Evolutionary conservation across 768 basidiomycete species (phyloP), one percentile per base, ranked within the genome.

Genomic region (Tubosaeta brunneosetosa): DNA sequence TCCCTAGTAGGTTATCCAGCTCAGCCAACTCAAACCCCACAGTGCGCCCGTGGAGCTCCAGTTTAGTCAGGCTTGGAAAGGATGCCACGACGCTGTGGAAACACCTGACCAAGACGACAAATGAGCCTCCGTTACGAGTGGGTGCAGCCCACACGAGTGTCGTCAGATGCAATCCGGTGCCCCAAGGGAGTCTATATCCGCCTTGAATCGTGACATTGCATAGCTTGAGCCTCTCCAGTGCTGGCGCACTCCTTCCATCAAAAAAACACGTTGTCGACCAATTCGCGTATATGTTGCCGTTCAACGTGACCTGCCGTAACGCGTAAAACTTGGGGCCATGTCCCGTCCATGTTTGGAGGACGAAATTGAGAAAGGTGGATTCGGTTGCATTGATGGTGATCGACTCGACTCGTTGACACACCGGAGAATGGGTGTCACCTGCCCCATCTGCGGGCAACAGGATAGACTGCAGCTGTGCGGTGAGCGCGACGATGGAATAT

Each of bases 101-200:
- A 22, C 51, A 55, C 4, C 57, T 10, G 27, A 52, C 46, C 1
- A 62, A 55, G 41, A 64, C 51, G 13, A 51, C 17, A 16, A 62
- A 49, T 22, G 62, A 54, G 8, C 55, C 54, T 2, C 43, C 26
- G 3, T 43, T 31, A 34, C 50, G 45, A 2, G 8, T 13, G 3
- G 62, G 55, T 9, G 62, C 59, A 4, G 52, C 29, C 59, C 62
- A 63, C 9, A 64, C 62, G 16, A 63, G 59, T n/a, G 55, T 63
- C 17, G 62, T 63, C 29, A 63, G 32, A 34, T 55, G 61, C 29
- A 44, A 26, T 6, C 59, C 50, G 3, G 26, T 34, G 17, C 50
- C 62, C 56, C 51, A 64, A 1, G 52, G 34, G 5, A 58, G 52
- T 22, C 44, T 49, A 33, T 31, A 26, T 11, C 32, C 26, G 19